These are phyloP conservation scores for Arthrinium puccinioides DNA, from an alignment of 2,329 filamentous ascomycete species.

Conservation along the genomic window DNA sequence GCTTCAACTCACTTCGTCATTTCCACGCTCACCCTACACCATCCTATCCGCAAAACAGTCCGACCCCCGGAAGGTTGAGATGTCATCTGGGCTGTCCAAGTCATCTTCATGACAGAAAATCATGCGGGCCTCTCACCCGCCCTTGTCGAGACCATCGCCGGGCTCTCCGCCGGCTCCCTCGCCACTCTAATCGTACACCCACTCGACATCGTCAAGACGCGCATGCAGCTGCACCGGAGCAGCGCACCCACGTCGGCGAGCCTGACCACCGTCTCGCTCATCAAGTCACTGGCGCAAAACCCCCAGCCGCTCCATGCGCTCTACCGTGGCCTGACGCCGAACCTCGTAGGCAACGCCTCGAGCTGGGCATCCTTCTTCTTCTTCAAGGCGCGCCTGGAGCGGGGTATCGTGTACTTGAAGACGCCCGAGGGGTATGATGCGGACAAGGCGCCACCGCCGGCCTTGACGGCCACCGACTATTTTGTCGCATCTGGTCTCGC, in stretches of 20 bases:
- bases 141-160: constrained; percentile 79
- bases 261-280: constrained; percentile 43
- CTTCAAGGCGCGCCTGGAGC: constrained; percentile 53
- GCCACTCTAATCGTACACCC: constrained; percentile 86
- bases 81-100: background rate
- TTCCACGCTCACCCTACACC: too few species aligned
- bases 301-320: constrained; percentile 60
- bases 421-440: background rate
- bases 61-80: too few species aligned
- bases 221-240: constrained; percentile 66
- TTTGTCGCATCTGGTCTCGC: constrained; percentile 67
- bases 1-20: too few species aligned
- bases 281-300: constrained; percentile 39
- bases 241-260: constrained; percentile 27
- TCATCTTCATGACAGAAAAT: constrained; percentile 9
- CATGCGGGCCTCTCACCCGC: constrained; percentile 64
- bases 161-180: constrained; percentile 79
- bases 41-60: too few species aligned
- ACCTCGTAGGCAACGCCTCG: constrained; percentile 81
- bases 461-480: constrained; percentile 63
- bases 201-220: constrained; percentile 92
- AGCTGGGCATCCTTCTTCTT: constrained; percentile 94
- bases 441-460: constrained; percentile 11
- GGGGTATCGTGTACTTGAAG: constrained; percentile 30
- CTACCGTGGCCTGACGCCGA: constrained; percentile 85